phyloP scores from a whole-genome alignment of 1,284 basidiomycete species.

The Boletus calvinii region DNA sequence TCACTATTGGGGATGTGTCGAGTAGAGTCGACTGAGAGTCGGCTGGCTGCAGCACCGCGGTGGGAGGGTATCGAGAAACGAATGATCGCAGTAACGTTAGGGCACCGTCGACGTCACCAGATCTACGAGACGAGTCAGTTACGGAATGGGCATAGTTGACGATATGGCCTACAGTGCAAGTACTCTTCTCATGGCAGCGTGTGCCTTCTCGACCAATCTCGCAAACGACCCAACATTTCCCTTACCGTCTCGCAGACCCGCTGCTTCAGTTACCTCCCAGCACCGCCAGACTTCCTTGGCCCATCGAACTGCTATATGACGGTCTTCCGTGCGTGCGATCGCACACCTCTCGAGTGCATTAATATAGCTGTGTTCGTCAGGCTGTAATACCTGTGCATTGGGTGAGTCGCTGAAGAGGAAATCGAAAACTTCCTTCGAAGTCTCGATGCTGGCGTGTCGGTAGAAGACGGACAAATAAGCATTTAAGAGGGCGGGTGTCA shows the following conservation, averaged over 20 bases:
- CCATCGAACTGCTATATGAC: conserved; percentile 46
- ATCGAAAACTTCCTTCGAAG: conserved; percentile 47
- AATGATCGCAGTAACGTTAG: conserved; percentile 55
- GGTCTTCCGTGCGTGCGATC: conserved; percentile 46
- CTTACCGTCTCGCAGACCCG: conserved; percentile 25
- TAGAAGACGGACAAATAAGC: conserved; percentile 82
- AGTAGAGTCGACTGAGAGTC: neutral
- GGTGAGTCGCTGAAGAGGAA: conserved; percentile 39
- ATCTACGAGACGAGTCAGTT: conserved; percentile 37
- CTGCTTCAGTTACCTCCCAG: conserved; percentile 50
- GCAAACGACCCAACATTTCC: conserved; percentile 27
- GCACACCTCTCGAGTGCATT: conserved; percentile 71
- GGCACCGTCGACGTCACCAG: conserved; percentile 50
- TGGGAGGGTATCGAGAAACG: conserved; percentile 57
- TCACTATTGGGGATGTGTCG: neutral
- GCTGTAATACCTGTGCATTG: conserved; percentile 31
- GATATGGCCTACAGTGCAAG: conserved; percentile 51
- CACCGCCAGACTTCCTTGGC: conserved; percentile 57
- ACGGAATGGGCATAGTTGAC: neutral
- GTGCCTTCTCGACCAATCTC: conserved; percentile 58
- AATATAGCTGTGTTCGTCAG: conserved; percentile 58
- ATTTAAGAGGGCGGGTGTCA: conserved; percentile 70
- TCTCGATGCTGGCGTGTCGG: conserved; percentile 55
- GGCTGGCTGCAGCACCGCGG: conserved; percentile 29
- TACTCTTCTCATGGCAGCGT: conserved; percentile 63